Percentiles rank a stretch among this genome's conserved stretches.
Conservation (phyloP, 208 protist species). For the Crithidia thermophila region DNA sequence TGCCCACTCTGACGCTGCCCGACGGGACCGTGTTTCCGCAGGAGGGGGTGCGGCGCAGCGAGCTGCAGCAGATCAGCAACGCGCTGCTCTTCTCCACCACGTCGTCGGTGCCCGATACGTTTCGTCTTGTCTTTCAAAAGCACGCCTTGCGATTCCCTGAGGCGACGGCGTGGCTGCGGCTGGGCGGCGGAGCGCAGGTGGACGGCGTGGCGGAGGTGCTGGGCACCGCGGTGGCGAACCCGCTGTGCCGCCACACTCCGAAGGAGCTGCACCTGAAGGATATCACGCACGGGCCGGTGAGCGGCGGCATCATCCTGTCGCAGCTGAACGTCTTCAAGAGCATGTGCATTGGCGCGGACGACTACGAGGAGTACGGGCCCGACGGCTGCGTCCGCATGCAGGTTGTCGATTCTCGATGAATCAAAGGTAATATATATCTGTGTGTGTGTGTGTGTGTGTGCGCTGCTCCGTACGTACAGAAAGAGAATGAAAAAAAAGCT, state of each 20-base stretch:
- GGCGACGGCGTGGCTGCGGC: conserved; percentile 41
- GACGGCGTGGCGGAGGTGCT: conserved; percentile 30
- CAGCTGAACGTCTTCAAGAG: conserved; percentile 81
- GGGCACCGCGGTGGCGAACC: conserved; percentile 22
- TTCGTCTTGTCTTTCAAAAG: conserved; percentile 36
- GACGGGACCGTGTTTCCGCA: conserved; percentile 36
- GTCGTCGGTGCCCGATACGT: conserved; percentile 32
- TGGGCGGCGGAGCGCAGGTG: conserved; percentile 39
- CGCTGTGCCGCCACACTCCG: conserved; percentile 22
- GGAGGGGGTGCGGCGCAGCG: conserved; percentile 2
- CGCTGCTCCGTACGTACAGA: background rate
- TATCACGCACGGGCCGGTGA: conserved; percentile 45
- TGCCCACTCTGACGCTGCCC: conserved; percentile 46
- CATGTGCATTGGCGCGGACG: conserved; percentile 58
- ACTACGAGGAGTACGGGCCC: conserved; percentile 82
- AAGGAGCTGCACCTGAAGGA: conserved; percentile 39
- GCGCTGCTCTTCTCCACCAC: conserved; percentile 35
- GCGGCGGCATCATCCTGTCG: conserved; percentile 67
- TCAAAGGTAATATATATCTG: background rate
- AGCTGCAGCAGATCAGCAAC: conserved; percentile 17
- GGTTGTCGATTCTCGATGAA: conserved; percentile 52
- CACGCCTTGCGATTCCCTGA: conserved; percentile 21
- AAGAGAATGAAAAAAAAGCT: conserved; percentile 8
- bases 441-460: background rate
- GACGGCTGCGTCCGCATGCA: conserved; percentile 65